A percentile compares a stretch with the other conserved stretches of the same genome.
phyloP scores from a whole-genome alignment of 352 stramenopile species.

The Phytophthora podocarpi region DNA sequence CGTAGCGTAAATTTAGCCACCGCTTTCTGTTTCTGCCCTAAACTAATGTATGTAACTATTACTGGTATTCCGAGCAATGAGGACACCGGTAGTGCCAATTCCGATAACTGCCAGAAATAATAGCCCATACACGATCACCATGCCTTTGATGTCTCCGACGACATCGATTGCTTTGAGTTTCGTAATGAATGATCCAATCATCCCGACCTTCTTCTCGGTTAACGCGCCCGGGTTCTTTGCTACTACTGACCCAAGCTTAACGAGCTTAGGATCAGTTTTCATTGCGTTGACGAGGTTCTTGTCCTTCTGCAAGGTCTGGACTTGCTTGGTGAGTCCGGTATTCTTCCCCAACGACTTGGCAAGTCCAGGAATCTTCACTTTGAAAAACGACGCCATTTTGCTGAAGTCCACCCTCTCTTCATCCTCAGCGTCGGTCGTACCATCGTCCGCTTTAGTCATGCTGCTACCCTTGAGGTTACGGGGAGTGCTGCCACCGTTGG shows the following conservation, averaged over 20 bases:
- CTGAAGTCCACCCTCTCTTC: not conserved
- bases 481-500: not conserved
- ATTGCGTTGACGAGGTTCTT: constrained; percentile 2
- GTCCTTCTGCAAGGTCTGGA: not conserved
- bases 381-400: constrained; percentile 1
- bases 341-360: constrained; percentile 1
- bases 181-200: not conserved
- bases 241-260: not conserved
- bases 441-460: not conserved
- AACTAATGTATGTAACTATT: constrained; percentile 22
- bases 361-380: not conserved
- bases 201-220: not conserved
- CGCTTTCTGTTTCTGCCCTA: no score
- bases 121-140: constrained; percentile 19
- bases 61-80: constrained; percentile 5
- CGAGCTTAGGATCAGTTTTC: not conserved
- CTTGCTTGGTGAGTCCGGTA: not conserved
- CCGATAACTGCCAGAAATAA: constrained; percentile 2
- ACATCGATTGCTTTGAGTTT: constrained; percentile 14
- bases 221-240: not conserved
- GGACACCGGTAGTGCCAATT: not conserved
- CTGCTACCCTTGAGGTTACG: constrained; percentile 11
- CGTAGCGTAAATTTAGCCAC: no score
- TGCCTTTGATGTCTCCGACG: constrained; percentile 12
- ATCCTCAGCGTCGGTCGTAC: not conserved